Evolutionary conservation across 2,329 filamentous ascomycete species (phyloP), one percentile per base, ranked within the genome.

Genomic region (Bisporella sp.): DNA sequence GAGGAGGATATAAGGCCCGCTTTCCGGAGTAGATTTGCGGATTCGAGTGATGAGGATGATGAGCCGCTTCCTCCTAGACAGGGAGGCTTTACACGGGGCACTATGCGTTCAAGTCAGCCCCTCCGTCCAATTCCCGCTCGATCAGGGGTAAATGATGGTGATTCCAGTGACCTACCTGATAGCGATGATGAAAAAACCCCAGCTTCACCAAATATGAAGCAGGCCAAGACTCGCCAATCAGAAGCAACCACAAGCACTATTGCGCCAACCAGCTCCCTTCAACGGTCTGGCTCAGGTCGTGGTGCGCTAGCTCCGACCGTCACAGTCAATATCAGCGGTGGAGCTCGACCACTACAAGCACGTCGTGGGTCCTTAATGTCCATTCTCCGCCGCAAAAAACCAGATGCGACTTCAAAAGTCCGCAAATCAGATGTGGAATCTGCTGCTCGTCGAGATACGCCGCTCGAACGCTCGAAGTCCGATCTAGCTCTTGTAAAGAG

Each of bases 361-460:
- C 69, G 71, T 32, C 69, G 73, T 45, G 74, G 68, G 50, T 79
- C 77, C 54, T 68, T 84, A 53, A 74, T 82, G 67, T 74, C 73
- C 2, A 79, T 79, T 4, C 67, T 89, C n/a, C 78, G 82, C 37
- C 81, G 85, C 49, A 84, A 78, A 66, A 86, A 82, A 64, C 67
- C 67, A 35, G 73, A 78, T 54, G 60, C 70, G 30, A 61, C 69
- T 50, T 69, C 72, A 45, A 79, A 75, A 59, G 75, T 84, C 21
- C 71, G 76, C 32, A 79, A 81, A 37, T 66, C 70, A 1, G 75
- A 76, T 28, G 60, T 67, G 9, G 82, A 85, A 57, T 83, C 76
- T 55, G 76, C 77, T 2, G 81, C 82, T 1, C 72, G 82, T 7
- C 73, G 76, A 47, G 83, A 87, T 56, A 84, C 80, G 0, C 74